Conservation (phyloP, 2,329 filamentous ascomycete species). For the Lanzia echinophila region DNA sequence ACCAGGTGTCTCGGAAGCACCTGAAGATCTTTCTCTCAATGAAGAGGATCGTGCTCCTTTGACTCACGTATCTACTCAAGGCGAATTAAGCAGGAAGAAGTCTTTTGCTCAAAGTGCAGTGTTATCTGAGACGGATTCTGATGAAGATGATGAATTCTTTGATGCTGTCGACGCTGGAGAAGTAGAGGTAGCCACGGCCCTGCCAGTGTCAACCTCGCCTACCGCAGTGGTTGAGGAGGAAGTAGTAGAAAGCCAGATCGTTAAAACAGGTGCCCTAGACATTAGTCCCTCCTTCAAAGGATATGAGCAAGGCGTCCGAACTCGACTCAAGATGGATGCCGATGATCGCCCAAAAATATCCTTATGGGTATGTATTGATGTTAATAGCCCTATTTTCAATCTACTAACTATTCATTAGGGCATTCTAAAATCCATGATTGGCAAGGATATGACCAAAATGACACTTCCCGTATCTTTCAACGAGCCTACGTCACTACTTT, state of each 20-base stretch:
- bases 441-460: constrained; percentile 99
- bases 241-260: constrained; percentile 31
- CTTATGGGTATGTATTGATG: constrained; percentile 72
- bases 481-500: constrained; percentile 90
- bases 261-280: constrained; percentile 46
- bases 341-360: constrained; percentile 92
- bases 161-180: constrained; percentile 93
- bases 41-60: constrained; percentile 28
- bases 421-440: constrained; percentile 98
- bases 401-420: constrained; percentile 48
- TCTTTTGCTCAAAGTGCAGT: constrained; percentile 58
- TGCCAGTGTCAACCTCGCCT: constrained; percentile 34
- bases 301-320: constrained; percentile 83
- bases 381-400: neutral
- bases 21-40: constrained; percentile 33
- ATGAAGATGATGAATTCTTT: constrained; percentile 90
- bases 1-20: constrained; percentile 28
- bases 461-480: constrained; percentile 97
- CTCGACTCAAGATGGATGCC: constrained; percentile 77
- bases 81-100: constrained; percentile 51
- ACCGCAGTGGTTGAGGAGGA: constrained; percentile 36
- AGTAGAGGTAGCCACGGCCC: constrained; percentile 70
- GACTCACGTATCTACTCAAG: constrained; percentile 37
- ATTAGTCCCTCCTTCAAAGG: constrained; percentile 76
- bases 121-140: constrained; percentile 69